phyloP scores from a whole-genome alignment of 2,329 filamentous ascomycete genomes.

The Colletotrichum sp. region DNA sequence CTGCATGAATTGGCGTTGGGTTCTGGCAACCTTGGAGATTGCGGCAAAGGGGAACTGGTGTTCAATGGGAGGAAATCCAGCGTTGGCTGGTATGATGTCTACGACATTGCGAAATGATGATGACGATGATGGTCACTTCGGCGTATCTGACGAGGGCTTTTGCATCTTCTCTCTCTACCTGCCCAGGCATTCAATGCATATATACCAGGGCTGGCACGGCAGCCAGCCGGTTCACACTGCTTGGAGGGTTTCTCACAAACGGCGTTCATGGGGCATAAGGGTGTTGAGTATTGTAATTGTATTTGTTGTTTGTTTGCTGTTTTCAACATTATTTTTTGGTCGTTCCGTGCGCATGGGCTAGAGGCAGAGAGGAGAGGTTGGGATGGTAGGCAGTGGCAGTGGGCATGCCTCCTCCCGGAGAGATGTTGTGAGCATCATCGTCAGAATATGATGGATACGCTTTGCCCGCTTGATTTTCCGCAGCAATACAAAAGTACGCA shows the following conservation, averaged over 20 bases:
- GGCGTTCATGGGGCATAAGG: constrained; percentile 15
- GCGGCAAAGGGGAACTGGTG: constrained; percentile 12
- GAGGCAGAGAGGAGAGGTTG: background rate
- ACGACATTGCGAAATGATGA: constrained; percentile 17
- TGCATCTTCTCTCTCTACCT: constrained; percentile 13
- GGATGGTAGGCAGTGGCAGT: constrained; percentile 1
- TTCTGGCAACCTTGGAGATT: constrained; percentile 20
- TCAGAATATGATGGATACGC: background rate
- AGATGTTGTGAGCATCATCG: background rate
- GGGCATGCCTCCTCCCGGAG: background rate
- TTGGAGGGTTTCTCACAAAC: background rate
- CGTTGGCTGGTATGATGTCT: constrained; percentile 14
- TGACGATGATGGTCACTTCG: constrained; percentile 2
- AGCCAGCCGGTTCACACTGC: constrained; percentile 1
- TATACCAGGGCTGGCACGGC: constrained; percentile 17
- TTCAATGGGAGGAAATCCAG: constrained; percentile 13
- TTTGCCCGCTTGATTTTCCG: constrained; percentile 4
- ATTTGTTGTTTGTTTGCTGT: constrained; percentile 9
- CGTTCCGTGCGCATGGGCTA: background rate
- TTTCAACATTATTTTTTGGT: constrained; percentile 1
- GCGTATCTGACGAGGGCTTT: background rate
- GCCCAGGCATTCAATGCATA: constrained; percentile 14
- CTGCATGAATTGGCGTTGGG: constrained; percentile 50
- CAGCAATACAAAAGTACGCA: constrained; percentile 16
- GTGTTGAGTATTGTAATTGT: constrained; percentile 19